Evolutionary conservation across 345 rosid species (phyloP), one percentile per base, ranked within the genome.

Genomic region (Citrus reticulata): DNA sequence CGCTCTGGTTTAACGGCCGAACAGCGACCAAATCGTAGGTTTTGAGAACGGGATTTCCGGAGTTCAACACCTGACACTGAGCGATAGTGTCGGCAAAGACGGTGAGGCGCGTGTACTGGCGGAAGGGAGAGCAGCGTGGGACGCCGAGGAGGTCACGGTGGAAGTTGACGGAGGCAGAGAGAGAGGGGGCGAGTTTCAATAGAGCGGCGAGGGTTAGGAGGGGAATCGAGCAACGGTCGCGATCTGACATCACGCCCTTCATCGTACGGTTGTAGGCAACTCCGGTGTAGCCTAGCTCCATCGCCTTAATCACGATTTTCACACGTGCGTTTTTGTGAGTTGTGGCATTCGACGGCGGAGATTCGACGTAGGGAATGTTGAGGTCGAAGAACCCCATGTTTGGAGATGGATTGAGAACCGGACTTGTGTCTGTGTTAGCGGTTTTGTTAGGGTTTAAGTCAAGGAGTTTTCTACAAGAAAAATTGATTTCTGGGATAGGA

Each of bases 61-160:
- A 72, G 62, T 91, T 96, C 70, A 96, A 87, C 17, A 84, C 86
- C 77, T 83, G 91, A 25, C 88, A 81, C 83, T 92, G 96, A 70
- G 92, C 77, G 2, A 81, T 71, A 22, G 68, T 83, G 29, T 96
- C 97, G 2, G 89, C 89, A 24, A 73, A 78, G 72, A 96, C 91
- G 0, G 97, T 91, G 79, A 94, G 84, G 75, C 98, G 97, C 9
- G 95, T 90, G 91, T 93, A 94, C 89, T 94, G 98, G 46, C 97
- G 92, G 87, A 91, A 93, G 70, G 98, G 89, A 30, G 94, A 82
- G 79, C 85, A 58, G 71, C 88, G 88, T 1, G 92, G 90, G 75
- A 90, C 78, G 16, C 89, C 83, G 35, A 96, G 97, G 51, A 93
- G 87, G 80, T 90, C 87, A 22, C 97, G 97, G 83, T 91, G 97